Conservation (phyloP, 2,329 filamentous ascomycete genomes). For the Fusarium nisikadoi region DNA sequence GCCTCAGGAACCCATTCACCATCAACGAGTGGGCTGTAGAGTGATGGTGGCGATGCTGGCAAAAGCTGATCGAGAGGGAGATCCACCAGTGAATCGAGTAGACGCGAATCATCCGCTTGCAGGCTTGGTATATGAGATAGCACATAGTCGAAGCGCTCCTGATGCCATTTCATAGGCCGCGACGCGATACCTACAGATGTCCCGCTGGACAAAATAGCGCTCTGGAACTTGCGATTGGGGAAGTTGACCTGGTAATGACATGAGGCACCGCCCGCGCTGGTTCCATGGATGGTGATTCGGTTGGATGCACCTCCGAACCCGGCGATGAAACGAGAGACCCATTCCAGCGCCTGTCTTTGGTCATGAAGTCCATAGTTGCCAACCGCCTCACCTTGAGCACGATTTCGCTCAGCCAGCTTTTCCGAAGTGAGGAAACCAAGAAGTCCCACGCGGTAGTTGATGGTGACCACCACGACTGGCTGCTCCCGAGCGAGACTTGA, state of each 20-base stretch:
- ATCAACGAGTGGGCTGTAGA: neutral
- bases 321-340: neutral
- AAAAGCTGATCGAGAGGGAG: neutral
- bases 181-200: neutral
- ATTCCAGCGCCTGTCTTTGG: neutral
- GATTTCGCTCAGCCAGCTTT: neutral
- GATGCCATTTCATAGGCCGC: neutral
- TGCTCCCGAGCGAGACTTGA: neutral
- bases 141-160: neutral
- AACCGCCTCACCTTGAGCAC: neutral
- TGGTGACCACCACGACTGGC: neutral
- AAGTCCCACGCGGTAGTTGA: neutral
- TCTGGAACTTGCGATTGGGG: neutral
- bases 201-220: neutral
- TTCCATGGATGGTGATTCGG: neutral
- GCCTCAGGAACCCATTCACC: neutral
- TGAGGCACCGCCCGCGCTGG: neutral
- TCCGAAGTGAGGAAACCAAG: neutral
- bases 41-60: neutral
- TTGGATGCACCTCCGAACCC: neutral
- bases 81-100: neutral
- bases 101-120: neutral
- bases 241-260: slow-evolving; percentile 1
- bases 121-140: neutral
- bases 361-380: neutral